Conservation (phyloP, 176 grass and related monocot species). For the Eleusine indica region DNA sequence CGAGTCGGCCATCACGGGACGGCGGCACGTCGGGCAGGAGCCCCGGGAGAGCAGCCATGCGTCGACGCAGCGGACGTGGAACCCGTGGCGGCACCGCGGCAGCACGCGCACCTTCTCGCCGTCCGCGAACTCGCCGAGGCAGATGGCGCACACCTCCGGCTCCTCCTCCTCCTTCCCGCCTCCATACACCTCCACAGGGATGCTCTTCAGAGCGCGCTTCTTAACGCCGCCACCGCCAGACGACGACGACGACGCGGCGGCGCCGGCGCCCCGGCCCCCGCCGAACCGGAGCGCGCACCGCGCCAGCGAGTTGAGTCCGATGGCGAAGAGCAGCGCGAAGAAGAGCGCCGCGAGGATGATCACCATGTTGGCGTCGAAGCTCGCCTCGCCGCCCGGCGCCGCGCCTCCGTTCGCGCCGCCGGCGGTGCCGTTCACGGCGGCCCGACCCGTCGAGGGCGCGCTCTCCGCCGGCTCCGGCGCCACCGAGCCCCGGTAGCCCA, state of each 20-base stretch:
- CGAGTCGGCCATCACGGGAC: constrained; percentile 25
- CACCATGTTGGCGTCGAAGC: constrained; percentile 82
- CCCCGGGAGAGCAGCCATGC: constrained; percentile 66
- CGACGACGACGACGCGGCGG: not conserved
- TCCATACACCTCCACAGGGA: constrained; percentile 70
- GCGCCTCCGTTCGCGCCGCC: not conserved
- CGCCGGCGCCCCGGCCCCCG: not conserved
- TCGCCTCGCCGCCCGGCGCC: constrained; percentile 21
- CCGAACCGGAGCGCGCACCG: constrained; percentile 62
- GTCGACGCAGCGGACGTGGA: constrained; percentile 81
- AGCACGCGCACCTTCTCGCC: constrained; percentile 79
- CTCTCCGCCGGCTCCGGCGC: not conserved
- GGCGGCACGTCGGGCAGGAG: constrained; percentile 80
- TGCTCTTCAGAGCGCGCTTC: constrained; percentile 59
- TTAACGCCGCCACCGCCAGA: constrained; percentile 43
- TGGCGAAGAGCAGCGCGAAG: constrained; percentile 58
- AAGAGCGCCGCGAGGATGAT: constrained; percentile 79
- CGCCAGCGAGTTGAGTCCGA: constrained; percentile 68
- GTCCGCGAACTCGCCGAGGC: constrained; percentile 79
- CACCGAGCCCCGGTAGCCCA: constrained; percentile 22
- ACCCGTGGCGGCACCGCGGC: constrained; percentile 69
- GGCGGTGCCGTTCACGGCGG: not conserved
- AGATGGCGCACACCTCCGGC: constrained; percentile 70
- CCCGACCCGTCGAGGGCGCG: not conserved
- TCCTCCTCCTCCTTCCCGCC: constrained; percentile 2